Base-by-base conservation (phyloP, 306 rosid genomes). In the Dicorynia guianensis region DNA sequence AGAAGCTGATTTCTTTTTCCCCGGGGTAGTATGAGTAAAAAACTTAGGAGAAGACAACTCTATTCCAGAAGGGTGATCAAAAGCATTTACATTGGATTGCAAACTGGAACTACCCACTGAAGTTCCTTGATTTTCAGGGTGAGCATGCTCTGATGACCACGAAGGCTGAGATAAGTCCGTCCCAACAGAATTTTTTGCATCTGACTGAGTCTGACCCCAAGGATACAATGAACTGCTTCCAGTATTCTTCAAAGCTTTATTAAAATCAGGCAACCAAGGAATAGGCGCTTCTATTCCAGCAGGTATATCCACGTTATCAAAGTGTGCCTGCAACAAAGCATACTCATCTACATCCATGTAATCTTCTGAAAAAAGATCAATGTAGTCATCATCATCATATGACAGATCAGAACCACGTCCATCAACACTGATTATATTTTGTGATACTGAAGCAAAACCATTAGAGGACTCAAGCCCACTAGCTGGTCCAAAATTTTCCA, bases 261-360 rank as follows among this genome's bases (percentile, higher is more conserved):
- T 66, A 85, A 69, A 73, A 64, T 79, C 84, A 4, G 80, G 48
- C 76, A 89, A 17, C 93, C 89, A 89, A 79, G 96, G 96, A 72
- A 93, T 76, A 0, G 97, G 85, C 47, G 90, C 93, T 85, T 93
- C 98, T 69, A 93, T 77, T 55, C 86, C 97, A 6, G 97, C 67
- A 76, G 98, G 97, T 67, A 91, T 82, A 55, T 89, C 81, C 56
- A 79, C 86, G 17, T 78, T 74, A 80, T 93, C 96, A 78, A 93
- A 89, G 66, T 83, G 90, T 12, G 85, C 79, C 83, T 91, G 93
- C 75, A 91, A 61, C 47, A 69, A 52, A 47, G 89, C 73, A 75
- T 85, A 89, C 20, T 79, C 60, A 77, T 93, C 96, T 33, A 76
- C 74, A 13, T 93, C 88, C 85, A 81, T 79, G 67, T 64, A 70